Evolutionary conservation across 306 rosid genomes (phyloP).

Genomic region (Castanea crenata): DNA sequence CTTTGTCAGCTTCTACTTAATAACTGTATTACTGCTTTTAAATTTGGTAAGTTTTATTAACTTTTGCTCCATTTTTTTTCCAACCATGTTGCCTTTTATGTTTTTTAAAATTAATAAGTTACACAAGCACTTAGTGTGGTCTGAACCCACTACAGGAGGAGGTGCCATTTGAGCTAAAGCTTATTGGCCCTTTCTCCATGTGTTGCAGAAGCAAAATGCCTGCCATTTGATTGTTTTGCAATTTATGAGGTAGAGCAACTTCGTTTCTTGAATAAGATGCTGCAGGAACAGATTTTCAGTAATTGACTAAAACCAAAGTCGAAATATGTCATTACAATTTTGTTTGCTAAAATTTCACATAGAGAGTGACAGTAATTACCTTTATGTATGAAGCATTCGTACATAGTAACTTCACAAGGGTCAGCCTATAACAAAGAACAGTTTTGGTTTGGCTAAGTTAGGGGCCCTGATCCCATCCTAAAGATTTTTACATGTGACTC

Average conservation of each 20-base stretch:
- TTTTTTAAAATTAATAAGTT: not conserved
- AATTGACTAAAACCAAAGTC: not conserved
- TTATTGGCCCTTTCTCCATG: not conserved
- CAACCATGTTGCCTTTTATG: not conserved
- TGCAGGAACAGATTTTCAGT: not conserved
- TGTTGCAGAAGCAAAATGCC: not conserved
- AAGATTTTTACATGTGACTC: not conserved
- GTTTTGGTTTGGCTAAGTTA: not conserved
- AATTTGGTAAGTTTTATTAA: slow-evolving; percentile 64
- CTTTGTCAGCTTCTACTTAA: slow-evolving; percentile 85
- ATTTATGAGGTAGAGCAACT: not conserved
- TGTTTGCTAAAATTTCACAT: not conserved
- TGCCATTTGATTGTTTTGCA: not conserved
- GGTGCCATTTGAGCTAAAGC: not conserved
- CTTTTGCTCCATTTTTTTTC: slow-evolving; percentile 2
- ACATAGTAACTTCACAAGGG: not conserved
- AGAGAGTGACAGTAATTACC: too few species aligned
- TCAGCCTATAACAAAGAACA: not conserved
- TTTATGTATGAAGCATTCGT: too few species aligned
- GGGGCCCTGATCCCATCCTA: not conserved
- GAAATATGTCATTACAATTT: not conserved
- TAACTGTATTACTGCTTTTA: slow-evolving; percentile 79
- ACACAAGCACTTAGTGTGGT: not conserved
- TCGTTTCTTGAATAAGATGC: not conserved
- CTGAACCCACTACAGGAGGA: not conserved